Evolutionary conservation across 495 filamentous ascomycete species (phyloP), one percentile per base, ranked within the genome.

Genomic region (Cercophora sp.): DNA sequence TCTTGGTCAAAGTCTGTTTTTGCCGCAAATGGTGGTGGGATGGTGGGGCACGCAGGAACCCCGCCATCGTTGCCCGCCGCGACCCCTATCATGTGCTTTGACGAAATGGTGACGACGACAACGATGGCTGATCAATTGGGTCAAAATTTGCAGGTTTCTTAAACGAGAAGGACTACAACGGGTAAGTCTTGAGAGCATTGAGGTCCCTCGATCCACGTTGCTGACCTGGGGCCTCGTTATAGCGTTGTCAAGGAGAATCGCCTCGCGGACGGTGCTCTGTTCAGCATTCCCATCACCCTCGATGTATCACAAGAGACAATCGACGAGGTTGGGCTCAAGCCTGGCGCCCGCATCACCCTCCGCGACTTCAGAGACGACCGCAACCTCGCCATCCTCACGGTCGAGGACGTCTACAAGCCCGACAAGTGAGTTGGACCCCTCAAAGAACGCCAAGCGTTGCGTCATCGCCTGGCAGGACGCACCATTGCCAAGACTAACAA

Each of bases 311-410:
- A 89, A 61, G 70, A 85, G 65, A 79, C 78, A 34, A 88, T 97
- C 68, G 73, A 88, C 29, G 79, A 85, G 57, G 57, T 82, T 26
- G 82, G 81, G 27, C 73, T 97, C 52, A 85, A 90, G 78, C 61
- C 88, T 20, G 91, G 93, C 32, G 72, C 84, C 42, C 83, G 91
- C 48, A 75, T 96, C 58, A 88, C 90, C 31, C 85, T 98, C 34
- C 87, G 92, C 48, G 93, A 98, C 69, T 91, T 95, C 76, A 86
- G 93, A 70, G 94, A 98, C 61, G 93, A 98, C 68, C 82, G 89
- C 25, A 93, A 95, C 69, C 77, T 98, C 57, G 93, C 91, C 52
- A 98, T 98, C 61, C 79, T 97, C 63, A 96, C 91, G 27, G 82
- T 98, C 51, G 91, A 96, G 34, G 93, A 98, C 72, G 81, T 98